Percentiles rank a stretch among this genome's conserved stretches.
These are phyloP conservation scores for Ceratocystis albifundus DNA, from an alignment of 2,329 filamentous ascomycete genomes.

Conservation along the genomic window DNA sequence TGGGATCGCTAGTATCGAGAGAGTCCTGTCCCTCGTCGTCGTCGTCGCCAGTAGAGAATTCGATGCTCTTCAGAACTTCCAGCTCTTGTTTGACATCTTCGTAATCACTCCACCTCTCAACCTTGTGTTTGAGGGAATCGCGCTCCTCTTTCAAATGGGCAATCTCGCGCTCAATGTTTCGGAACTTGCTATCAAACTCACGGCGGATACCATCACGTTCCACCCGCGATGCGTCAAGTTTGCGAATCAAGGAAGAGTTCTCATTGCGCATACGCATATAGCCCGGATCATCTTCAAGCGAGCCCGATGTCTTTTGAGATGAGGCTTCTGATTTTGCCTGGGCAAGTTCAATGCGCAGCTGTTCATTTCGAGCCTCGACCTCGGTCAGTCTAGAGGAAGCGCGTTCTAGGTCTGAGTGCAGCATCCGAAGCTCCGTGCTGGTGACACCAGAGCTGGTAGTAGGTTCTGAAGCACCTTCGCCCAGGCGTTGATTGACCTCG, in stretches of 20 bases:
- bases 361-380: conserved; percentile 87
- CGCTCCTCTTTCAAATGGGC: conserved; percentile 66
- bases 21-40: conserved; percentile 36
- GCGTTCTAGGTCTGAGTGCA: conserved; percentile 80
- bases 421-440: conserved; percentile 85
- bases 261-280: conserved; percentile 84
- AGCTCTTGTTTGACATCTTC: conserved; percentile 93
- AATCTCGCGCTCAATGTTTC: conserved; percentile 69
- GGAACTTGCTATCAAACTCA: conserved; percentile 61
- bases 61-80: conserved; percentile 93
- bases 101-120: conserved; percentile 86
- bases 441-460: conserved; percentile 57
- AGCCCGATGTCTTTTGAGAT: conserved; percentile 46
- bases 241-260: conserved; percentile 82
- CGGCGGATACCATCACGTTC: conserved; percentile 75
- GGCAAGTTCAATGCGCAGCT: conserved; percentile 78
- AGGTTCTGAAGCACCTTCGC: conserved; percentile 46
- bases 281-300: conserved; percentile 76
- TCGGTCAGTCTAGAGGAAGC: conserved; percentile 79
- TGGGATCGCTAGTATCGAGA: conserved; percentile 31
- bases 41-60: conserved; percentile 84
- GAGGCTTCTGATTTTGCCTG: conserved; percentile 61
- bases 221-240: conserved; percentile 69
- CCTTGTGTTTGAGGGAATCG: conserved; percentile 65
- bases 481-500: conserved; percentile 85